A percentile compares a stretch with the other conserved stretches of the same genome.
These are phyloP conservation scores for Gossypium arboreum DNA, from an alignment of 345 rosid genomes.

Conservation along the genomic window DNA sequence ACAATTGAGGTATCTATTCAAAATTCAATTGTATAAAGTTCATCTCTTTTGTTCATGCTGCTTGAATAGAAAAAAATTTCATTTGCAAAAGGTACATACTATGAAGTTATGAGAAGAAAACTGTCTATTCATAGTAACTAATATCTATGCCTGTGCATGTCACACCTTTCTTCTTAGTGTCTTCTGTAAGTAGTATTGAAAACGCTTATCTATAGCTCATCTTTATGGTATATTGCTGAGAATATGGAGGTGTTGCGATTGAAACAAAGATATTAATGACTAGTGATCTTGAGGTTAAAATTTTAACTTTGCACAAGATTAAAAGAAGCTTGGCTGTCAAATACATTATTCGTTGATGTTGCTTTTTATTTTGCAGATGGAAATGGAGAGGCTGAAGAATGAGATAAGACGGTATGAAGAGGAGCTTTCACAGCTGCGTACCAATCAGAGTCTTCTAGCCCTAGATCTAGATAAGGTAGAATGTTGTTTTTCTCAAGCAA, in stretches of 20 bases:
- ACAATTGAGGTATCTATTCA: neutral
- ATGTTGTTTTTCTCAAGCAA: neutral
- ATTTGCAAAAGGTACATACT: neutral
- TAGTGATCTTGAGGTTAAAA: neutral
- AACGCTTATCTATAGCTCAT: neutral
- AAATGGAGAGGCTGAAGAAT: neutral
- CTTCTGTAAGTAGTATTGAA: neutral
- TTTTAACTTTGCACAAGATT: neutral
- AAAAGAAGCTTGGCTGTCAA: neutral
- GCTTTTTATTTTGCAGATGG: neutral
- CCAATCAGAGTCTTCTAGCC: neutral
- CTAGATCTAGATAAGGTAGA: neutral
- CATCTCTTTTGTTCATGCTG: neutral
- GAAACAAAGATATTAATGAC: neutral
- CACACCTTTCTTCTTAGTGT: neutral
- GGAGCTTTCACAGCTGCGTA: neutral
- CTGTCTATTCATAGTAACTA: neutral
- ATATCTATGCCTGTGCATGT: neutral
- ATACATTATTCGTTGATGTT: neutral
- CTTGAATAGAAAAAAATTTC: neutral
- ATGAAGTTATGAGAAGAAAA: neutral
- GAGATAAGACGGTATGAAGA: neutral
- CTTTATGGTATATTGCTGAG: neutral
- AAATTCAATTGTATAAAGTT: neutral
- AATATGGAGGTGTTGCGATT: neutral